Conservation (phyloP, 441 rosid genomes). For the Populus hybrid region DNA sequence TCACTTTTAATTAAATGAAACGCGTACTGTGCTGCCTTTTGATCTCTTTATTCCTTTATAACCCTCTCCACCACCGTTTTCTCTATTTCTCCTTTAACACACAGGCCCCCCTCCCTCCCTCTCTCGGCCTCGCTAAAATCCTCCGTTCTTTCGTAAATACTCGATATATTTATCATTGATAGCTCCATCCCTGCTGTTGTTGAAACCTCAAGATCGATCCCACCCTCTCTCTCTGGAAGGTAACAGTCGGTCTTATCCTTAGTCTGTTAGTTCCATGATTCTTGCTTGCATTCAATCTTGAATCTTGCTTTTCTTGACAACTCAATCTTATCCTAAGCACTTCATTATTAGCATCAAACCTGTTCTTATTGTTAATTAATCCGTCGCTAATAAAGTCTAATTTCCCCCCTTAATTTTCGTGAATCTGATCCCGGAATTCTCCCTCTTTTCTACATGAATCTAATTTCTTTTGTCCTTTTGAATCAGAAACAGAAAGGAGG, state of each 20-base stretch:
- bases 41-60: conserved; percentile 29
- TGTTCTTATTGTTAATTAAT: neutral
- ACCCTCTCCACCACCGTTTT: conserved; percentile 12
- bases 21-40: conserved; percentile 17
- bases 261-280: neutral
- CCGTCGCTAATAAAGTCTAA: too few relatives aligned
- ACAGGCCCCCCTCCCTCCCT: conserved; percentile 25
- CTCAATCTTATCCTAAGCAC: neutral
- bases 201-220: neutral
- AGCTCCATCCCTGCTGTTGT: neutral
- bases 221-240: neutral
- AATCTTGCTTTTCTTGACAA: neutral
- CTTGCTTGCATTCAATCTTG: neutral
- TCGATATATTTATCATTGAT: neutral
- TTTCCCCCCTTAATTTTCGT: neutral
- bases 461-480: neutral
- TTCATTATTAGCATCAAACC: neutral
- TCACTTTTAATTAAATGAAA: neutral
- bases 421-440: conserved; percentile 10
- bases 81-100: conserved; percentile 3
- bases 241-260: conserved; percentile 8
- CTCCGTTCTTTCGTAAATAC: neutral
- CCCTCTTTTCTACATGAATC: conserved; percentile 11
- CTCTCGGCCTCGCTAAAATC: conserved; percentile 3
- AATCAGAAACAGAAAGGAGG: neutral